Conservation (phyloP, 2,329 filamentous ascomycete species). For the Epichloe baconii region DNA sequence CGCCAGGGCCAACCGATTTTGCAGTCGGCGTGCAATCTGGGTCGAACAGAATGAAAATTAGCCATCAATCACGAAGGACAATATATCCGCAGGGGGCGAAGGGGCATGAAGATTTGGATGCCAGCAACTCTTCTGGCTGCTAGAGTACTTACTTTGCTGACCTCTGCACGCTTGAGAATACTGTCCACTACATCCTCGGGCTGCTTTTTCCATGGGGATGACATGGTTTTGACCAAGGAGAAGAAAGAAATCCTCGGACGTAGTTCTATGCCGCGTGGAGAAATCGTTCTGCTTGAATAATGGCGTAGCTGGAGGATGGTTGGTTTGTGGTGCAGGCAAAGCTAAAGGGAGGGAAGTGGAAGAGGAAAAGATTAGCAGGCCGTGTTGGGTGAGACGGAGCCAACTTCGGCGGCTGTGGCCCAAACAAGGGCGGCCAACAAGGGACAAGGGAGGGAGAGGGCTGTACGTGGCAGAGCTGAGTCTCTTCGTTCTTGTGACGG, state of each 20-base stretch:
- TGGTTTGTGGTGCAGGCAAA: neutral
- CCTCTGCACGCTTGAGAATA: conserved; percentile 59
- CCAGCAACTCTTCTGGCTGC: neutral
- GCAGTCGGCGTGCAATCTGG: conserved; percentile 83
- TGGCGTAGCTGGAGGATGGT: neutral
- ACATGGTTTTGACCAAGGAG: conserved; percentile 26
- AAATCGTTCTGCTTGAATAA: neutral
- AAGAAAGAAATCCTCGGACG: neutral
- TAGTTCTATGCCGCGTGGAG: neutral
- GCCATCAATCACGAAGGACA: neutral
- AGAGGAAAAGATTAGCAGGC: neutral
- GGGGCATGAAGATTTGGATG: neutral
- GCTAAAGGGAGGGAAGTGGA: conserved; percentile 3
- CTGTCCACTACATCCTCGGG: conserved; percentile 53
- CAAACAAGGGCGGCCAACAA: neutral
- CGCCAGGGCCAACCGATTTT: conserved; percentile 87
- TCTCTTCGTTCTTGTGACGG: neutral
- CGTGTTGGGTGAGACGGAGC: conserved; percentile 4
- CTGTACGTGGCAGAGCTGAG: neutral
- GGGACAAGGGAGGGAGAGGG: neutral
- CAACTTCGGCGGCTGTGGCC: conserved; percentile 4
- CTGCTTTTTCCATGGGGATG: conserved; percentile 49
- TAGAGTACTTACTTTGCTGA: conserved; percentile 52
- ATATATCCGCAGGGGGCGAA: neutral
- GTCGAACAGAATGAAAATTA: neutral